These are phyloP conservation scores for Hymenoscyphus fraxineus DNA, from an alignment of 2,329 filamentous ascomycete genomes.

Conservation along the genomic window DNA sequence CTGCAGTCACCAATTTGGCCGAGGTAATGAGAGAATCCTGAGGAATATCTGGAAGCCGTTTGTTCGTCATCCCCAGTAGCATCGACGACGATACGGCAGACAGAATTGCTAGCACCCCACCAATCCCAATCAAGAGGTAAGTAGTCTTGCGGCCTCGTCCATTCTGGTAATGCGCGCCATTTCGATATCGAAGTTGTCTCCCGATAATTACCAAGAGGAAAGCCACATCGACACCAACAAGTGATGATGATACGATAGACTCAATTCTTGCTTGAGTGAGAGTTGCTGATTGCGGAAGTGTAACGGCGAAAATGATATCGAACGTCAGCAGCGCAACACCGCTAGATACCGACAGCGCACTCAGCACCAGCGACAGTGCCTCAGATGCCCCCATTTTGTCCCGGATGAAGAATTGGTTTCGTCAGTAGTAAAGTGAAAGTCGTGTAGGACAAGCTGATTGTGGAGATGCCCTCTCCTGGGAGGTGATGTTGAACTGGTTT, in stretches of 20 bases:
- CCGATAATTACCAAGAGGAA: conserved; percentile 27
- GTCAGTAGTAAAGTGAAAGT: conserved; percentile 10
- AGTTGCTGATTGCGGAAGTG: conserved; percentile 20
- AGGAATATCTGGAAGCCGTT: conserved; percentile 21
- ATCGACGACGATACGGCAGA: conserved; percentile 28
- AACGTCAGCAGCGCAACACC: conserved; percentile 29
- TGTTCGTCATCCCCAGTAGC: conserved; percentile 26
- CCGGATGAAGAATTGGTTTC: conserved; percentile 3
- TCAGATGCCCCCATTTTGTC: conserved; percentile 25
- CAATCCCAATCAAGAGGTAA: conserved; percentile 30
- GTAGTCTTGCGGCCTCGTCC: conserved; percentile 27
- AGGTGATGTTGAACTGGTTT: conserved; percentile 13
- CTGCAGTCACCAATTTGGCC: conserved; percentile 24
- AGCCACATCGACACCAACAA: conserved; percentile 23
- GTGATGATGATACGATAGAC: conserved; percentile 29
- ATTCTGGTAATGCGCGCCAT: conserved; percentile 28
- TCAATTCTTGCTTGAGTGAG: conserved; percentile 16
- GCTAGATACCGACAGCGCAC: conserved; percentile 30
- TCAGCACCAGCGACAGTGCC: conserved; percentile 27
- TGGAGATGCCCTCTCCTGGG: conserved; percentile 5
- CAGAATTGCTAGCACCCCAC: conserved; percentile 25
- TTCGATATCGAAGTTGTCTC: conserved; percentile 30
- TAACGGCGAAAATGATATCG: conserved; percentile 31
- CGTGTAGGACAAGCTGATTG: conserved; percentile 18
- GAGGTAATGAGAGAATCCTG: conserved; percentile 18